Evolutionary conservation across 2,329 filamentous ascomycete genomes (phyloP).

Genomic region (Ophiostoma ips): DNA sequence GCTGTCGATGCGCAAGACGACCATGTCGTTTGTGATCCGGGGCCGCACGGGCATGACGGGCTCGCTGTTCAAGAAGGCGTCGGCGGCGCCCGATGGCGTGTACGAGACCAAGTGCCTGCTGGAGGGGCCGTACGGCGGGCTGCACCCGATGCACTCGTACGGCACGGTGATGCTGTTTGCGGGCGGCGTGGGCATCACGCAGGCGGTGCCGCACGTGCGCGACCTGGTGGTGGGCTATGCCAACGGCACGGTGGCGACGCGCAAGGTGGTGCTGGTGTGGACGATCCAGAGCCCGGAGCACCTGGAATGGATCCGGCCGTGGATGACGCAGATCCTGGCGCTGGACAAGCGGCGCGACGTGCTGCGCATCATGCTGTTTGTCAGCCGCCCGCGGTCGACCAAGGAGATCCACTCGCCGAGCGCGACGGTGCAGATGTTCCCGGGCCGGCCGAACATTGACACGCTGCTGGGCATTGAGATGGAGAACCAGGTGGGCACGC

Average conservation of each 20-base stretch:
- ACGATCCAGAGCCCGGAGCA: slow-evolving; percentile 68
- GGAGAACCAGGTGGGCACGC: slow-evolving; percentile 58
- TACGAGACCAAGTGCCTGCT: slow-evolving; percentile 52
- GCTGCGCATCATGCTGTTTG: slow-evolving; percentile 64
- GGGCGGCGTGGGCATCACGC: slow-evolving; percentile 68
- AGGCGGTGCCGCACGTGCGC: slow-evolving; percentile 62
- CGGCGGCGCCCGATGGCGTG: slow-evolving; percentile 43
- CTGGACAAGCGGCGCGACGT: slow-evolving; percentile 63
- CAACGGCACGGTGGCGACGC: slow-evolving; percentile 55
- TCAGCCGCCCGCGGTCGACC: slow-evolving; percentile 58
- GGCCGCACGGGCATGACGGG: slow-evolving; percentile 62
- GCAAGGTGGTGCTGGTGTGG: slow-evolving; percentile 64
- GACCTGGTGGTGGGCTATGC: slow-evolving; percentile 56
- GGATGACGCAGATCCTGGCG: slow-evolving; percentile 68
- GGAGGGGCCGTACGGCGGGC: slow-evolving; percentile 65
- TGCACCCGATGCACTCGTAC: slow-evolving; percentile 59
- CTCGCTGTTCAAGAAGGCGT: slow-evolving; percentile 53
- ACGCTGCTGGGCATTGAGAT: slow-evolving; percentile 61
- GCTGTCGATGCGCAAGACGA: slow-evolving; percentile 44
- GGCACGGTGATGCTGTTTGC: slow-evolving; percentile 69
- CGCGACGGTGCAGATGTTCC: slow-evolving; percentile 72
- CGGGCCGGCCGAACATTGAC: slow-evolving; percentile 60
- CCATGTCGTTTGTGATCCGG: slow-evolving; percentile 59
- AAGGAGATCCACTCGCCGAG: slow-evolving; percentile 72
- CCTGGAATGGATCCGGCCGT: slow-evolving; percentile 69